These are phyloP conservation scores for Mortierella sp. DNA, from an alignment of 371 early-diverging fungal genomes.

Conservation along the genomic window DNA sequence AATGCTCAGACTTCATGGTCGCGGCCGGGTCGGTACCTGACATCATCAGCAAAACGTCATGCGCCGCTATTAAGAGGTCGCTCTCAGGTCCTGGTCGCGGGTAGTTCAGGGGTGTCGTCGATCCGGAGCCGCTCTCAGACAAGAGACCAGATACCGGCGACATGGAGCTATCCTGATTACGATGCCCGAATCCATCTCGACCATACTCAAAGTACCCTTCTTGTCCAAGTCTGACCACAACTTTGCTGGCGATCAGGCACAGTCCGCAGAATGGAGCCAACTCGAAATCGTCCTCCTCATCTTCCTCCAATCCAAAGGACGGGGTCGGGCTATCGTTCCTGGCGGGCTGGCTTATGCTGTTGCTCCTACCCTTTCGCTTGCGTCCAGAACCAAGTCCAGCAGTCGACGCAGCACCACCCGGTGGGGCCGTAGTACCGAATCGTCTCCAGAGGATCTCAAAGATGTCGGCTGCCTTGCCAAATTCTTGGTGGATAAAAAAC, in stretches of 20 bases:
- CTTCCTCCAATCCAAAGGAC: slow-evolving; percentile 9
- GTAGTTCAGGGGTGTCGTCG: slow-evolving; percentile 7
- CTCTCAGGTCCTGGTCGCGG: slow-evolving; percentile 40
- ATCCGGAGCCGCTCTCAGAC: slow-evolving; percentile 3
- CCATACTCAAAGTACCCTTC: slow-evolving; percentile 52
- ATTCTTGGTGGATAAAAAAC: slow-evolving; percentile 54
- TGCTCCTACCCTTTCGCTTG: slow-evolving; percentile 32
- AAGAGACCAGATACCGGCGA: slow-evolving; percentile 13
- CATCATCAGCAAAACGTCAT: slow-evolving; percentile 49
- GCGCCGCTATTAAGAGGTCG: slow-evolving; percentile 41
- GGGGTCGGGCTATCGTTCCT: slow-evolving; percentile 4
- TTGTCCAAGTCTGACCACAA: slow-evolving; percentile 46
- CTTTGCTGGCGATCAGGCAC: slow-evolving; percentile 54
- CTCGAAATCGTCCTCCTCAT: slow-evolving; percentile 54
- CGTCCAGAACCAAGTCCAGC: slow-evolving; percentile 12
- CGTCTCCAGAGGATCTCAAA: slow-evolving; percentile 56
- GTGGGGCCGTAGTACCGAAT: slow-evolving; percentile 19
- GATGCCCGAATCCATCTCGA: slow-evolving; percentile 43
- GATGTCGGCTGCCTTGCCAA: slow-evolving; percentile 52
- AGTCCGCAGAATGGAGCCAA: slow-evolving; percentile 57
- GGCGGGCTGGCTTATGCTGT: slow-evolving; percentile 16
- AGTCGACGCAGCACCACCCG: slow-evolving; percentile 1
- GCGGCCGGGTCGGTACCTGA: slow-evolving; percentile 12
- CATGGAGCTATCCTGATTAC: slow-evolving; percentile 5
- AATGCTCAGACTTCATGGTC: slow-evolving; percentile 27